Evolutionary conservation across 1,139 yeast genomes (phyloP), one percentile per base, ranked within the genome.

Genomic region (Suhomyces bokatorum): DNA sequence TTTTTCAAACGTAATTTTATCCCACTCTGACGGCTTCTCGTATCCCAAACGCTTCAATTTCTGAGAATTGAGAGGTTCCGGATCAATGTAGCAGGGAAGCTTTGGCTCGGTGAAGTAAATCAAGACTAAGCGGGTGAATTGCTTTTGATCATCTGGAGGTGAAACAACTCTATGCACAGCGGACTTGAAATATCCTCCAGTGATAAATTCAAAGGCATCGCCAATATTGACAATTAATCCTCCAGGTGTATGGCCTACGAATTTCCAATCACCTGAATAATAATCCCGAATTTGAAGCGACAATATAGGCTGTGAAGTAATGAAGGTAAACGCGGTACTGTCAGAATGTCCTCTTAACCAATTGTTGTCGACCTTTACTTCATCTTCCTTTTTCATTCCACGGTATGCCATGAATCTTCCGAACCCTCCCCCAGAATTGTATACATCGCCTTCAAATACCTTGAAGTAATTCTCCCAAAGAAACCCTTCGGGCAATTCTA

Each of bases 391-490:
- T 9, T 58, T 51, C 65, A 66, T 60, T 13, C 56, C 59, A 43
- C 64, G 66, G 45, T 65, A 66, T 13, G 59, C 44, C 70, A 66
- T 66, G 39, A 66, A 63, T 45, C 71, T 53, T 6, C 70, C 71
- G 37, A 61, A 62, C 2, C 70, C 71, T 32, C 58, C 58, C 2
- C 69, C 70, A 3, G 69, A 63, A 39, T 63, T 58, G 10, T 51
- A 48, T 36, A 46, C 32, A 47, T 62, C 60, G 31, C 56, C 50
- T 39, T 48, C 50, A 36, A 60, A 46, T 0, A 63, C 61, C 28
- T 61, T 64, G 46, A 57, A 66, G 42, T 63, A 66, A 39, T 64
- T 60, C 35, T 66, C 68, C 62, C 64, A 66, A 3, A 66, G 49
- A 38, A 45, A 53, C 0, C 71, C 71, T 47, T 66, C 70, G 5